Base-by-base conservation (phyloP, 192 early-diverging fungal genomes). In the Pilaira anomala region DNA sequence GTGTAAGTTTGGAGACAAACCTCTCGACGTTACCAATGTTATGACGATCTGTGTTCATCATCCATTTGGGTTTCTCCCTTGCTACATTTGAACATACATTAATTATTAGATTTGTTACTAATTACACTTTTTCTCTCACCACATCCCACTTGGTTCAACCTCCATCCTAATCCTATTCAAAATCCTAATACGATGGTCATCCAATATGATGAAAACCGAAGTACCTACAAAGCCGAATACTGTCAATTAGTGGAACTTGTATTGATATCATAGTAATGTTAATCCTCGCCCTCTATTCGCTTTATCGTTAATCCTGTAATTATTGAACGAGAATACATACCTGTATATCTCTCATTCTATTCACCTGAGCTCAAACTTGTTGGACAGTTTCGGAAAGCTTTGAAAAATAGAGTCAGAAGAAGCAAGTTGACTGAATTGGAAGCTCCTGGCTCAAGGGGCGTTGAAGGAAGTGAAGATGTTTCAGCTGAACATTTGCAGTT, bases 41-140 rank as follows among this genome's bases (percentile, higher is more conserved):
- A 51, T 51, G 49, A 51, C 25, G 49, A 51, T 51, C 49, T 51
- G 9, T 11, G 49, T 51, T 51, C 49, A 51, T 51, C 26, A 51
- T 51, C 49, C 26, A 51, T 51, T 51, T 51, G 49, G 49, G 49
- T 51, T 51, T 51, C 49, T 51, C 49, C 49, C 49, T 51, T 51
- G 49, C 49, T 51, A 51, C 49, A 51, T 51, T 51, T 51, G 49
- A 51, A 51, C 49, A 51, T 51, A 51, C 49, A 51, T 51, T 51
- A 51, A 51, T 29, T 51, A 51, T 51, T 51, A 29, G 26, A 51
- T 25, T 51, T 51, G 26, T 51, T 51, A 51, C 25, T 51, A 25
- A 51, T 51, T 28, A 51, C 49, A 28, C 25, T 51, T 51, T 51
- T 26, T 51, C 22, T 49, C 49, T 51, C 49, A 51, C 49, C 49